A percentile compares a stretch with the other conserved stretches of the same genome.
Conservation (phyloP, 345 rosid genomes). For the Citrus australasica region DNA sequence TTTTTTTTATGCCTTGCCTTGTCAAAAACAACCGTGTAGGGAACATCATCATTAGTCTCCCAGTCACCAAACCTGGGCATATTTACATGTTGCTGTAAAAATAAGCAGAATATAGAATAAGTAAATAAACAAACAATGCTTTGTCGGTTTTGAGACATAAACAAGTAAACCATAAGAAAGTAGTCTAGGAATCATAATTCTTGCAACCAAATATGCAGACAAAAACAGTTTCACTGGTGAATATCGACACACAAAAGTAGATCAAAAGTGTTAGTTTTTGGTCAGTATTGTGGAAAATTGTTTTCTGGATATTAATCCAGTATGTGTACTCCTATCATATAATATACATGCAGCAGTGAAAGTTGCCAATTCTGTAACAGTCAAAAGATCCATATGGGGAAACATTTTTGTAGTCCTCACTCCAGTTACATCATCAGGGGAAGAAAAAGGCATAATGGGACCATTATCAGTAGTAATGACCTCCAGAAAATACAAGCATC, state of each 20-base stretch:
- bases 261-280: background rate
- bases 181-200: background rate
- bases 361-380: background rate
- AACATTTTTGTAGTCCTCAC: background rate
- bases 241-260: background rate
- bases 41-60: conserved; percentile 24
- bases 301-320: background rate
- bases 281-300: background rate
- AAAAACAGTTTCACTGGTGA: background rate
- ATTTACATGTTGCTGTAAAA: conserved; percentile 14
- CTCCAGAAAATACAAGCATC: no score
- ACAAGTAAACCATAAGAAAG: background rate
- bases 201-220: background rate
- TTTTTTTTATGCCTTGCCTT: conserved; percentile 17
- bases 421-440: background rate
- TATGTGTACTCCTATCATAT: background rate
- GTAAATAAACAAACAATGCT: background rate
- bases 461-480: no score
- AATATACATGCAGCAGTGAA: background rate
- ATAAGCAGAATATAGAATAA: background rate
- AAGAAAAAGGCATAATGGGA: no score
- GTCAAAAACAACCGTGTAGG: conserved; percentile 33
- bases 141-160: background rate
- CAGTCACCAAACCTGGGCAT: conserved; percentile 37
- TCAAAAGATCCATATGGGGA: background rate